Evolutionary conservation across 148 eudicot genomes (phyloP).

Genomic region (Cornus suecica): DNA sequence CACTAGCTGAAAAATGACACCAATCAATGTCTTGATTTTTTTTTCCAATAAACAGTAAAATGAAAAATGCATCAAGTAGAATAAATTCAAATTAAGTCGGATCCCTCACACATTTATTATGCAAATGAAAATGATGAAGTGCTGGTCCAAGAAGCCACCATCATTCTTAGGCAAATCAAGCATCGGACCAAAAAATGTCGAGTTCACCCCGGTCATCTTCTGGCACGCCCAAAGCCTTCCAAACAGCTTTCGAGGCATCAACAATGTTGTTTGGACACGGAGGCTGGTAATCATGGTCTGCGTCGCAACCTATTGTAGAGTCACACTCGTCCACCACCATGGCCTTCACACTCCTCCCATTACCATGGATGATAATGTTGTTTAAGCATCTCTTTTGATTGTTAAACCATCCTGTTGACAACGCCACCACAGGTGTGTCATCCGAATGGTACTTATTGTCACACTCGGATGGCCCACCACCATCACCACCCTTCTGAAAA

Average conservation of each 20-base stretch:
- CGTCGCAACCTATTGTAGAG: not conserved
- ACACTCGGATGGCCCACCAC: slow-evolving; percentile 19
- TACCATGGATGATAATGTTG: too few species aligned
- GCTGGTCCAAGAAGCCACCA: too few species aligned
- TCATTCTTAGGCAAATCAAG: not conserved
- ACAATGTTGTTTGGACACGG: slow-evolving; percentile 12
- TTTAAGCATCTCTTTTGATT: slow-evolving; percentile 1
- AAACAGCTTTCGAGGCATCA: slow-evolving; percentile 7
- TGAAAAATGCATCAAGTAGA: too few species aligned
- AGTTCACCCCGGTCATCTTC: too few species aligned
- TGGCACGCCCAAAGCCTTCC: too few species aligned
- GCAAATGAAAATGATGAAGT: too few species aligned
- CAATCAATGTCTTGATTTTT: too few species aligned
- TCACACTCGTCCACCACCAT: slow-evolving; percentile 15
- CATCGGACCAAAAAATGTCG: too few species aligned
- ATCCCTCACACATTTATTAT: too few species aligned
- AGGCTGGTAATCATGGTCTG: slow-evolving; percentile 18
- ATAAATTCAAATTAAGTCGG: too few species aligned
- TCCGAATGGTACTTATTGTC: slow-evolving; percentile 12
- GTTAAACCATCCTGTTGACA: slow-evolving; percentile 16
- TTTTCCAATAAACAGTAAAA: too few species aligned
- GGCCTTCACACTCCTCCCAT: slow-evolving; percentile 3
- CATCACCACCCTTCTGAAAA: slow-evolving; percentile 22
- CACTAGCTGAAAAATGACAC: too few species aligned
- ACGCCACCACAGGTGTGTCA: slow-evolving; percentile 11